Conservation (phyloP, 441 rosid genomes). For the Iberis amara region DNA sequence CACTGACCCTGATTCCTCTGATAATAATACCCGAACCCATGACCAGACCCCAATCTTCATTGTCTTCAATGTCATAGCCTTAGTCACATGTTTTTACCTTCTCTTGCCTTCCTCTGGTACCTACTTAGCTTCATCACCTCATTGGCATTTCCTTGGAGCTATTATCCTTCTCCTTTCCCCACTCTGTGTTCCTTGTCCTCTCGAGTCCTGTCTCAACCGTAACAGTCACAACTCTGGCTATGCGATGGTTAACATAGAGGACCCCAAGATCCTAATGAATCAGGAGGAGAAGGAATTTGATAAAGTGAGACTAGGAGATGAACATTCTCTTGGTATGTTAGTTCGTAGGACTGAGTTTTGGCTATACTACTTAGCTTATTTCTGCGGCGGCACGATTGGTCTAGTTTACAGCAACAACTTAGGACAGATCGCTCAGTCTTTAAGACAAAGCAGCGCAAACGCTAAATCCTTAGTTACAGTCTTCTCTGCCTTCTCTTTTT, state of each 20-base stretch:
- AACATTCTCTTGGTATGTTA: slow-evolving; percentile 47
- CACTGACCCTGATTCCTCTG: slow-evolving; percentile 32
- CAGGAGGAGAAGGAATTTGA: slow-evolving; percentile 33
- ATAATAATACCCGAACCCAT: slow-evolving; percentile 23
- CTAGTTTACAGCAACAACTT: slow-evolving; percentile 79
- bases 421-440: slow-evolving; percentile 79
- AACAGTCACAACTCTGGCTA: slow-evolving; percentile 29
- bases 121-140: slow-evolving; percentile 35
- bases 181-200: slow-evolving; percentile 46
- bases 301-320: slow-evolving; percentile 60
- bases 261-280: slow-evolving; percentile 37
- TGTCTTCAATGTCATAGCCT: slow-evolving; percentile 50
- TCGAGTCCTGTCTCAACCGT: slow-evolving; percentile 23
- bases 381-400: slow-evolving; percentile 74
- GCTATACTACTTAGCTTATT: slow-evolving; percentile 62
- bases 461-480: slow-evolving; percentile 52
- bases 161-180: slow-evolving; percentile 46
- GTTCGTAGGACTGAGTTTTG: slow-evolving; percentile 68
- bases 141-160: slow-evolving; percentile 58
- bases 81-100: slow-evolving; percentile 64
- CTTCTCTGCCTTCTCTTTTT: slow-evolving; percentile 77
- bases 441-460: slow-evolving; percentile 35
- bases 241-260: slow-evolving; percentile 34
- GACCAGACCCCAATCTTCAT: slow-evolving; percentile 45
- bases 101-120: slow-evolving; percentile 49